These are phyloP conservation scores for Talaromyces sp. DNA, from an alignment of 2,329 filamentous ascomycete genomes.

Conservation along the genomic window DNA sequence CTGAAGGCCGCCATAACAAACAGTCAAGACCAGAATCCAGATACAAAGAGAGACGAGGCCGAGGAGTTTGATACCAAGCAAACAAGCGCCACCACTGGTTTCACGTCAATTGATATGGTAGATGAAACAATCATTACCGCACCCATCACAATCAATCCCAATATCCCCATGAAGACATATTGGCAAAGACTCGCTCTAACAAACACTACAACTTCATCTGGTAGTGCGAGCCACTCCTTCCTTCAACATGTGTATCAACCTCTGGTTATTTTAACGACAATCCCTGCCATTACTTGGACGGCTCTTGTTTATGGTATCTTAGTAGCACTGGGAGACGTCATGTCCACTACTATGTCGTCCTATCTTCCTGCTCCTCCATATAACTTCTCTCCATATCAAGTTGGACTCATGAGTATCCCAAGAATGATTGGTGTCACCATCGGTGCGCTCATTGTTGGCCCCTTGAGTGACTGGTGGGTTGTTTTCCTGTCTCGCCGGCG, in stretches of 20 bases:
- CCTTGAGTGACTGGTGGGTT: conserved; percentile 3
- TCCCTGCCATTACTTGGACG: conserved; percentile 1
- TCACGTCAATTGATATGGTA: neutral
- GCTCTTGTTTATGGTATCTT: conserved; percentile 8
- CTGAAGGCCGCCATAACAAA: neutral
- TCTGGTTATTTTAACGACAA: neutral
- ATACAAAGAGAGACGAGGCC: neutral
- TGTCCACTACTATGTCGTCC: conserved; percentile 3
- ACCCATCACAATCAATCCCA: neutral
- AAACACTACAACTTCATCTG: neutral
- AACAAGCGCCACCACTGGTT: neutral
- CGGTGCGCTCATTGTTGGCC: conserved; percentile 8
- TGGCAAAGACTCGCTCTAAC: neutral
- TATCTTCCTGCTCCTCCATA: conserved; percentile 3
- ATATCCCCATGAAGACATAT: conserved; percentile 8
- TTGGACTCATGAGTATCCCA: conserved; percentile 7
- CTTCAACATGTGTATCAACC: conserved; percentile 1
- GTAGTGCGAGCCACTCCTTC: neutral
- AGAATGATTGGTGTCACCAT: conserved; percentile 9
- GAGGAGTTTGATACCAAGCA: neutral
- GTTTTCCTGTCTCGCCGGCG: conserved; percentile 1
- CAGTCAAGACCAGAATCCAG: neutral
- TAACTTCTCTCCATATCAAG: conserved; percentile 8
- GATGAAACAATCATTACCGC: neutral
- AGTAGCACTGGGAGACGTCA: conserved; percentile 4